Evolutionary conservation across 2,329 filamentous ascomycete genomes (phyloP), one percentile per base, ranked within the genome.

Genomic region (Sporothrix dimorphospora): DNA sequence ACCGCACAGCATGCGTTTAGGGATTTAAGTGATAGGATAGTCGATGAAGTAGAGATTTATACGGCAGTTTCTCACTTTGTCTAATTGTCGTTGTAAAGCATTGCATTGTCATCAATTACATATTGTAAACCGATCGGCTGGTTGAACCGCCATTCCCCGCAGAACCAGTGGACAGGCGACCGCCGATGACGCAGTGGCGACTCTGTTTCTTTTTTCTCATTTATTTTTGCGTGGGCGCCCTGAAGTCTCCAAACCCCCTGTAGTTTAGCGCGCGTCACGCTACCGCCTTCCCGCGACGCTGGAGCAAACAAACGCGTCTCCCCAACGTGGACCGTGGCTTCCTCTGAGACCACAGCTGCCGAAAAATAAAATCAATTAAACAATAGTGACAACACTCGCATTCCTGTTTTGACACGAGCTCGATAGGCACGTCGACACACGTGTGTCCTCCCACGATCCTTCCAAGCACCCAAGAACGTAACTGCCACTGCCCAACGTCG

Each of bases 251-350:
- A 27, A 19, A 3, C n/a, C 63, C 66, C 66, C 65, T 69, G 66
- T 69, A 69, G 66, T 34, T 55, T 69, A 69, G 66, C 49, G 66
- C 34, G 65, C 30, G 47, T 42, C 49, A 49, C 65, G 65, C 30
- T 53, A 34, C 21, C 51, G 11, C 42, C 40, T 49, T 21, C 24
- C n/a, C 14, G 21, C 12, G 40, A 65, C 11, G 21, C 14, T 38
- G 30, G 40, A 49, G 45, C 42, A n/a, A 45, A 66, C 63, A 66
- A 53, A 68, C 65, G 65, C 65, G 65, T 68, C 65, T 53, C 30
- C 40, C 63, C 65, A 40, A 68, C 45, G 45, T 27, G 63, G 8
- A 40, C 53, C 45, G 45, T 27, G 63, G 8, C 14, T 42, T 47
- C 59, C 40, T 21, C 57, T 24, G 8, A n/a, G 8, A 55, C 6